phyloP scores from a whole-genome alignment of 768 basidiomycete genomes.

The Tremella mesenterica region DNA sequence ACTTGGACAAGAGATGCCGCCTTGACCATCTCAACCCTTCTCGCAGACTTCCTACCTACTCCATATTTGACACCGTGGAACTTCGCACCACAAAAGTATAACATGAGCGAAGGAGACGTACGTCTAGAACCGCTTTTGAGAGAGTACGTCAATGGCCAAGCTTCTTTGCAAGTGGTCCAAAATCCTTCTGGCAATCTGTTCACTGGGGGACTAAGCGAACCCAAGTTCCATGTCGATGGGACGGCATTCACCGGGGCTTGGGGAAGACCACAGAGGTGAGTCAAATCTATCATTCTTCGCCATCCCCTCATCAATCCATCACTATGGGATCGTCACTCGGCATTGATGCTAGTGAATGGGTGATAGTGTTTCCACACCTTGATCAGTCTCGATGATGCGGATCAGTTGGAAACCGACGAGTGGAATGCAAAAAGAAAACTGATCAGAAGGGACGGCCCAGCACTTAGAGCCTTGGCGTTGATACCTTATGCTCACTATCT shows the following conservation, averaged over 20 bases:
- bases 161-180: slow-evolving; percentile 24
- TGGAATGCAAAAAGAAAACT: neutral
- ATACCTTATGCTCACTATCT: slow-evolving; percentile 41
- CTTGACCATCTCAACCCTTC: slow-evolving; percentile 33
- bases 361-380: too few species aligned
- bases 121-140: slow-evolving; percentile 28
- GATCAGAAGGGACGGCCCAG: slow-evolving; percentile 40
- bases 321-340: too few species aligned
- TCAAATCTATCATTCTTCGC: neutral
- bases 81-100: neutral
- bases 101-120: neutral
- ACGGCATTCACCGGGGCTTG: slow-evolving; percentile 36
- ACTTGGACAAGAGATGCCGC: slow-evolving; percentile 43
- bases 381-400: too few species aligned
- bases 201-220: slow-evolving; percentile 43
- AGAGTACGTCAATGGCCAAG: slow-evolving; percentile 34
- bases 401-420: neutral
- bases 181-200: slow-evolving; percentile 38
- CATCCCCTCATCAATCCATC: too few species aligned
- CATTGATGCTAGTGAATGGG: too few species aligned
- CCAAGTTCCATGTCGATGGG: slow-evolving; percentile 41
- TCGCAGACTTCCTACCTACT: slow-evolving; percentile 19
- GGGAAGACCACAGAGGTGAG: slow-evolving; percentile 44
- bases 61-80: slow-evolving; percentile 15
- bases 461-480: slow-evolving; percentile 38